These are phyloP conservation scores for Arxiozyma telluris DNA, from an alignment of 1,139 yeast genomes.

Conservation along the genomic window DNA sequence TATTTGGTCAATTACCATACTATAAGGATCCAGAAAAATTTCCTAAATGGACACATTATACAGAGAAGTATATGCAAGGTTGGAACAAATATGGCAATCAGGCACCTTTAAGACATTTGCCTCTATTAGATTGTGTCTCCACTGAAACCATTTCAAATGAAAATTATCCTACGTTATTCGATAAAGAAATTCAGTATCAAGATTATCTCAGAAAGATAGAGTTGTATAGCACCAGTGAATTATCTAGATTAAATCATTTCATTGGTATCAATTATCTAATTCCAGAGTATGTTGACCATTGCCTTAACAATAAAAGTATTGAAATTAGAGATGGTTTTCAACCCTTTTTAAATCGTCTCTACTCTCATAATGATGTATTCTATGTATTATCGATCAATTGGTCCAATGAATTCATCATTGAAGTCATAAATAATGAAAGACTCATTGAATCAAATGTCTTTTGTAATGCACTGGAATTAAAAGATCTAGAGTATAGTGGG, in stretches of 20 bases:
- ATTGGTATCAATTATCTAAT: constrained; percentile 14
- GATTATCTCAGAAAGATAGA: constrained; percentile 15
- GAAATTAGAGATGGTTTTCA: constrained; percentile 13
- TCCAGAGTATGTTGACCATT: constrained; percentile 7
- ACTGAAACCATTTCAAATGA: background rate
- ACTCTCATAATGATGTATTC: constrained; percentile 7
- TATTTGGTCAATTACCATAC: constrained; percentile 21
- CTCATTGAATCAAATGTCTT: constrained; percentile 10
- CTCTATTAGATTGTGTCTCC: background rate
- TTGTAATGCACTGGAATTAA: constrained; percentile 20
- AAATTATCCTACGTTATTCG: constrained; percentile 4
- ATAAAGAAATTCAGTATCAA: constrained; percentile 7
- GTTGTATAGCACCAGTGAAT: constrained; percentile 19
- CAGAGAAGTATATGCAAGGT: constrained; percentile 16
- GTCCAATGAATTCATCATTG: constrained; percentile 25
- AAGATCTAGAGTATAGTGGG: constrained; percentile 17
- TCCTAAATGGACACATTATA: constrained; percentile 24
- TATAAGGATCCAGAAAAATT: constrained; percentile 9
- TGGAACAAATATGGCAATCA: constrained; percentile 7
- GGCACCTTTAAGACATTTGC: constrained; percentile 10
- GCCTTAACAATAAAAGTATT: background rate
- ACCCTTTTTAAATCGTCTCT: constrained; percentile 4
- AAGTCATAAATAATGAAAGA: constrained; percentile 8
- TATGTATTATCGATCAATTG: constrained; percentile 27
- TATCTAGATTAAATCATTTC: constrained; percentile 16